phyloP scores from a whole-genome alignment of 768 basidiomycete species.

The Mycena belliarum region DNA sequence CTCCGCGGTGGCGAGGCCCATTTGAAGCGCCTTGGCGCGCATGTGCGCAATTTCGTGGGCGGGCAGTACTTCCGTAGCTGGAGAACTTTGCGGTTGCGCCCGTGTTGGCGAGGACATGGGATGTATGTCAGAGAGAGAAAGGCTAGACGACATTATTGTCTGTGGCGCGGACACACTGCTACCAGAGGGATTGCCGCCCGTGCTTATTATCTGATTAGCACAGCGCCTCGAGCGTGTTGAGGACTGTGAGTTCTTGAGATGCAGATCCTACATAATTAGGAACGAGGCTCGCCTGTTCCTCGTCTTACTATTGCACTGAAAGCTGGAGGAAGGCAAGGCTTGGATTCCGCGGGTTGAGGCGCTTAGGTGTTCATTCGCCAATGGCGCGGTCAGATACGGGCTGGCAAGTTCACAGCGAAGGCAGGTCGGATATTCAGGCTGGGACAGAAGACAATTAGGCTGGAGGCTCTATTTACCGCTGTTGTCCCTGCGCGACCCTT shows the following conservation, averaged over 20 bases:
- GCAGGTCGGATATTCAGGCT: neutral
- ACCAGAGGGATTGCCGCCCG: neutral
- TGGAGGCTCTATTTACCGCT: neutral
- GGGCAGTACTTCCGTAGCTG: conserved; percentile 38
- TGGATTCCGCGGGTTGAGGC: neutral
- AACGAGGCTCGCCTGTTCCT: neutral
- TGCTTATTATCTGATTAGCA: too few relatives aligned
- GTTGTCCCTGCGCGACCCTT: too few relatives aligned
- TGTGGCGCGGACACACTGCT: too few relatives aligned
- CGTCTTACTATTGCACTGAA: too few relatives aligned
- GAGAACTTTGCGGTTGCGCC: conserved; percentile 25
- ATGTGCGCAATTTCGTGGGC: conserved; percentile 51
- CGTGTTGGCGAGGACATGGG: conserved; percentile 50
- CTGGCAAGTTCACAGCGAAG: neutral
- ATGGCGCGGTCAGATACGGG: neutral
- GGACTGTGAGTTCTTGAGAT: neutral
- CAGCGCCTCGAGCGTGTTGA: too few relatives aligned
- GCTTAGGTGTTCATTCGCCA: neutral
- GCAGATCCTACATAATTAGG: neutral
- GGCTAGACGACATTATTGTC: conserved; percentile 33
- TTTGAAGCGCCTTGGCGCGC: conserved; percentile 45
- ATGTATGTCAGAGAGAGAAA: conserved; percentile 58
- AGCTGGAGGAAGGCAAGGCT: neutral
- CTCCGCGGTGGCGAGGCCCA: conserved; percentile 29
- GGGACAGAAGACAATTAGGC: too few relatives aligned